phyloP scores from a whole-genome alignment of 2,329 filamentous ascomycete genomes.

The Botryotinia convoluta region DNA sequence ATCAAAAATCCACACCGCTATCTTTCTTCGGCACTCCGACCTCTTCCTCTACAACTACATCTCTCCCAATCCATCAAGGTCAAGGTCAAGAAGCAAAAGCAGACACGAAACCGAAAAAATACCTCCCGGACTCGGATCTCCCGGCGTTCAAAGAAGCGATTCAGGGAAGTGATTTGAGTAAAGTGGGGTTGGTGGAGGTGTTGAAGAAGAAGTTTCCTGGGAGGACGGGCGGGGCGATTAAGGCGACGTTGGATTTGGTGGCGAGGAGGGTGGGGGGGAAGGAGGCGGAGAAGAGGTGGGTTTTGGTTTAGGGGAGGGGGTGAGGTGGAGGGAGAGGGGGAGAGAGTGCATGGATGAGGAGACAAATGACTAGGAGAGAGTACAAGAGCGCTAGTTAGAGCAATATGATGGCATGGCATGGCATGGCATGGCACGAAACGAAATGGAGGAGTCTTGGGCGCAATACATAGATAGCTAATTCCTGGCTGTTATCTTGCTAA shows the following conservation, averaged over 20 bases:
- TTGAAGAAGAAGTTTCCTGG: slow-evolving; percentile 73
- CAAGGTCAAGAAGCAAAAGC: not conserved
- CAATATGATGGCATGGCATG: not conserved
- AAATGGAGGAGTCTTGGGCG: not conserved
- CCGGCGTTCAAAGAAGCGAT: slow-evolving; percentile 63
- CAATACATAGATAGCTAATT: not conserved
- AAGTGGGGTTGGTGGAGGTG: slow-evolving; percentile 70
- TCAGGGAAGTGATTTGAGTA: slow-evolving; percentile 68
- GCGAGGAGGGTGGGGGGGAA: slow-evolving; percentile 63
- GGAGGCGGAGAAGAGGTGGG: slow-evolving; percentile 35
- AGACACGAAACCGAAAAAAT: slow-evolving; percentile 31
- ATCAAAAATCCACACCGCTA: not conserved
- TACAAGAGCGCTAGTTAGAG: not conserved
- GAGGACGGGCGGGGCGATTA: slow-evolving; percentile 67
- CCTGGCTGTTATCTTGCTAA: not conserved
- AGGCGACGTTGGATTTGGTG: slow-evolving; percentile 63
- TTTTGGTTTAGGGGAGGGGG: slow-evolving; percentile 18
- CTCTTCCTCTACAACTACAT: not conserved
- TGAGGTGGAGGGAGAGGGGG: too few relatives aligned
- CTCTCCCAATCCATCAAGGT: not conserved
- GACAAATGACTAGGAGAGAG: not conserved
- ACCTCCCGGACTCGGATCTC: slow-evolving; percentile 32
- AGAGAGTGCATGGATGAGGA: not conserved
- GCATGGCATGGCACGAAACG: not conserved
- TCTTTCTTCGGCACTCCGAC: not conserved